phyloP scores from a whole-genome alignment of 2,329 filamentous ascomycete species.

The Colletotrichum sp. region DNA sequence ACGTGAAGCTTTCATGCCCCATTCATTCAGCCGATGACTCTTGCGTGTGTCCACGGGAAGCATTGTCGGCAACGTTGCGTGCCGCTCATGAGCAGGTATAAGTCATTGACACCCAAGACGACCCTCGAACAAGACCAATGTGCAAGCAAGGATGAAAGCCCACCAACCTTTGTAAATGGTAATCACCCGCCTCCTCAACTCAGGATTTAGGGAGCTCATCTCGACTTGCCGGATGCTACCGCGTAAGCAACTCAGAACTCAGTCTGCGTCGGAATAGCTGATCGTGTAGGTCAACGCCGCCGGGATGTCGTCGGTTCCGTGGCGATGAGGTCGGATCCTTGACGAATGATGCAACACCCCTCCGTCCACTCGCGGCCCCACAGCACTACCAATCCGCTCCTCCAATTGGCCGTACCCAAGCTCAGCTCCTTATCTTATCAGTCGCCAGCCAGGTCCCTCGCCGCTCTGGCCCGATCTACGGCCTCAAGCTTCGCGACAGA shows the following conservation, averaged over 20 bases:
- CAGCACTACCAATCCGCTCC: not conserved
- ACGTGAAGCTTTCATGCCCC: fast-evolving
- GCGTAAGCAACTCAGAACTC: not conserved
- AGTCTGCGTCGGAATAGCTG: not conserved
- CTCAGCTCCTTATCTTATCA: not conserved
- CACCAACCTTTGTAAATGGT: constrained; percentile 82
- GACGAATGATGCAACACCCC: not conserved
- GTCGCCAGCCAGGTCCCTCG: not conserved
- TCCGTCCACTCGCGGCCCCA: not conserved
- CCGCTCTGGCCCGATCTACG: not conserved
- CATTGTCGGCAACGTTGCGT: fast-evolving
- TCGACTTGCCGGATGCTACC: not conserved
- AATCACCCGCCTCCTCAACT: constrained; percentile 80
- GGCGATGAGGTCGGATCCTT: not conserved
- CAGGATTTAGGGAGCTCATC: constrained; percentile 43
- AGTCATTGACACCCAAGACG: not conserved
- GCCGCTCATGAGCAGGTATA: not conserved
- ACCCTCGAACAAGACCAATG: not conserved
- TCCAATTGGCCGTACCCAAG: not conserved
- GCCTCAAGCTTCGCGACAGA: not conserved
- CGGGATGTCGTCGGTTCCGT: not conserved
- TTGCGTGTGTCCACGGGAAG: not conserved
- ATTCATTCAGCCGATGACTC: not conserved
- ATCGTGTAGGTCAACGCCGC: not conserved
- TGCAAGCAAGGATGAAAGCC: not conserved